phyloP scores from a whole-genome alignment of 352 stramenopile genomes.

The Globisporangium barbulae region DNA sequence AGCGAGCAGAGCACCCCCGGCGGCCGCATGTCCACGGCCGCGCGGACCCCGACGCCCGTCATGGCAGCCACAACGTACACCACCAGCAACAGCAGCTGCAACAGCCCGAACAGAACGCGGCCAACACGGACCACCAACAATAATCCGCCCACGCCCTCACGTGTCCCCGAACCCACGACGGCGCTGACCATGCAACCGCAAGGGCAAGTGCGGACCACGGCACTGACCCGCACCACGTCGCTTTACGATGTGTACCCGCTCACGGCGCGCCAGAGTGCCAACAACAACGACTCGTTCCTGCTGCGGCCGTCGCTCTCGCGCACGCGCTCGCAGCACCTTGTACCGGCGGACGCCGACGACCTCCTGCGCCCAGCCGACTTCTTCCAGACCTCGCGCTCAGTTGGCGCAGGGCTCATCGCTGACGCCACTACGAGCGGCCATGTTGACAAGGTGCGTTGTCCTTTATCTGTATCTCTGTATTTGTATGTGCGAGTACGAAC shows the following conservation, averaged over 20 bases:
- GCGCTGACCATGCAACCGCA: constrained; percentile 11
- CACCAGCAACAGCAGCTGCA: background rate
- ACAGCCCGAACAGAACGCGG: background rate
- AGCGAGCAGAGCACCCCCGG: background rate
- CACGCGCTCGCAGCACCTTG: constrained; percentile 21
- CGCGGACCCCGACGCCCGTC: constrained; percentile 2
- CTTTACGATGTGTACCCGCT: constrained; percentile 77
- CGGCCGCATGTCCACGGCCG: constrained; percentile 6
- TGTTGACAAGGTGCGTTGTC: constrained; percentile 12
- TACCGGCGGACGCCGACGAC: constrained; percentile 12
- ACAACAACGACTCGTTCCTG: constrained; percentile 10
- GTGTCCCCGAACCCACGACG: constrained; percentile 1
- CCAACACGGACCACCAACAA: background rate
- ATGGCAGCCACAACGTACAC: background rate
- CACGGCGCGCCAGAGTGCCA: constrained; percentile 22
- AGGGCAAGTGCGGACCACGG: background rate
- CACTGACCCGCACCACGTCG: constrained; percentile 16
- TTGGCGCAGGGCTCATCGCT: background rate
- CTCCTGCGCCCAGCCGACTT: constrained; percentile 16
- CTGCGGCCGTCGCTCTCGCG: constrained; percentile 27
- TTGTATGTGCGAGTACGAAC: background rate
- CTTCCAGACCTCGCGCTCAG: constrained; percentile 18
- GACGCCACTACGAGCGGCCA: constrained; percentile 3
- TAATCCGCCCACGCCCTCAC: background rate
- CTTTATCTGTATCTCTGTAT: background rate